Conservation (phyloP, 805 yeast species). For the Lipomyces orientalis region DNA sequence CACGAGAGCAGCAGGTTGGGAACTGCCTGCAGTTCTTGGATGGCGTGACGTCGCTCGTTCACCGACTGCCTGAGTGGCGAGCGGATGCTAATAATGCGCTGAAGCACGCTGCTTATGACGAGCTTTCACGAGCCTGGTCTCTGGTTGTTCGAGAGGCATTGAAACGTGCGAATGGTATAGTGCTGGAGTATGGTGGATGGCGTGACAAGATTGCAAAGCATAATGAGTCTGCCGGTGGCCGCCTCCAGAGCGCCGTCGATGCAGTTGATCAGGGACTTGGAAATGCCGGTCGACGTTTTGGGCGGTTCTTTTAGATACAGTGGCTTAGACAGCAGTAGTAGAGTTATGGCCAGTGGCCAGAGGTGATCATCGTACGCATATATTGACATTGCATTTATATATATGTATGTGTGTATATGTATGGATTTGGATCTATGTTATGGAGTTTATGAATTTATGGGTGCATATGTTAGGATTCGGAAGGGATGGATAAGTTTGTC, state of each 20-base stretch:
- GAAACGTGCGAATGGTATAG: constrained; percentile 49
- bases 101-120: constrained; percentile 62
- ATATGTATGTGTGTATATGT: not conserved
- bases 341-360: not conserved
- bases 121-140: constrained; percentile 64
- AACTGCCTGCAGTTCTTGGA: constrained; percentile 67
- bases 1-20: constrained; percentile 61
- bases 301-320: constrained; percentile 17
- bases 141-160: constrained; percentile 51
- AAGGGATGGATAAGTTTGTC: not conserved
- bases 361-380: not conserved
- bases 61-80: constrained; percentile 69
- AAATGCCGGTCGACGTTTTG: constrained; percentile 11
- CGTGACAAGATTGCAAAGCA: constrained; percentile 52
- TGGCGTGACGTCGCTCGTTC: constrained; percentile 63
- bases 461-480: not conserved
- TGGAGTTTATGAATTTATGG: not conserved
- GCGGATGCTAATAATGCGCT: constrained; percentile 52
- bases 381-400: not conserved
- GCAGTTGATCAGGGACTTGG: constrained; percentile 32
- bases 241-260: constrained; percentile 54
- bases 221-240: constrained; percentile 52
- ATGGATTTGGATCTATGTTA: constrained; percentile 5
- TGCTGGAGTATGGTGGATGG: constrained; percentile 50
- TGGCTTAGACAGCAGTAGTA: not conserved